Evolutionary conservation across 306 rosid species (phyloP), one percentile per base, ranked within the genome.

Genomic region (Lupinus albus): DNA sequence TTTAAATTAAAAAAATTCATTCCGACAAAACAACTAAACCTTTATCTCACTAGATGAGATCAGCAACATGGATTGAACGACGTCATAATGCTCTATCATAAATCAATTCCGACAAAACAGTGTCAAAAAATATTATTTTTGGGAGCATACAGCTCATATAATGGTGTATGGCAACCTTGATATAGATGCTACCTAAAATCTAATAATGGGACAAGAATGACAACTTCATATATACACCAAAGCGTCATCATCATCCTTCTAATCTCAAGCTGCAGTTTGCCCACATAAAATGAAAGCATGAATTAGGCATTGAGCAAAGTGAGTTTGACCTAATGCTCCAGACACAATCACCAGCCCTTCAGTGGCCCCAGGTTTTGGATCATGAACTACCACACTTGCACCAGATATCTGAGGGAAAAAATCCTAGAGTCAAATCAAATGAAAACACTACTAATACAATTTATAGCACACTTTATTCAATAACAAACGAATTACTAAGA

Each of bases 281-380:
- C 95, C 92, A 25, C 85, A 80, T 60, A 91, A 72, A 62, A 91
- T 88, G 88, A 91, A 91, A 62, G 85, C 97, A n/a, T 91, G 97
- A 73, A 88, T 81, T 30, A 91, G 97, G 73, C 86, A 73, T 61
- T 88, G 95, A 30, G 97, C 92, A 71, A 79, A 77, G 14, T 77
- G 85, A 44, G 77, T 81, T 80, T 86, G 91, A 57, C 76, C 87
- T 0, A 87, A 84, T 16, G 81, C 53, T 69, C 97, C 97, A 4
- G 86, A 79, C 52, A 88, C 76, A 11, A 57, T 61, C 46, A 83
- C 89, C 67, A 71, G 36, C 46, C 85, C 88, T 75, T 88, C 95
- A 2, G 70, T 28, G 1, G 82, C 88, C 61, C 89, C 91, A 4
- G 85, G 86, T 38, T 84, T 84, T 39, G 83, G 71, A 60, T 88